A percentile compares a stretch with the other conserved stretches of the same genome.
These are phyloP conservation scores for Parascedosporium putredinis DNA, from an alignment of 2,329 filamentous ascomycete genomes.

Conservation along the genomic window DNA sequence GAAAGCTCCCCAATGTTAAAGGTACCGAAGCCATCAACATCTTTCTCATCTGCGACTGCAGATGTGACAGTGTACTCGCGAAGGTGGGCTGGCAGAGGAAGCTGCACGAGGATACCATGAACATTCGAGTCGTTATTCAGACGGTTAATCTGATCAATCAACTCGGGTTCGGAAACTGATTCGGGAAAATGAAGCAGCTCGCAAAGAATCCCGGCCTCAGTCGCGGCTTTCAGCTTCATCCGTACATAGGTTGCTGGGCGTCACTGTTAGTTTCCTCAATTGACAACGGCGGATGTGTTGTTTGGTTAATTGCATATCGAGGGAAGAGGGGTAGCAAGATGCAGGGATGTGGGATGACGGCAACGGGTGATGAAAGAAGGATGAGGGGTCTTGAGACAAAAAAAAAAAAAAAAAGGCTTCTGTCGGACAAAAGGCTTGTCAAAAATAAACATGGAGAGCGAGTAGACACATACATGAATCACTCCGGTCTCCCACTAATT, in stretches of 20 bases:
- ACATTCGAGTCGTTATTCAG: slow-evolving; percentile 81
- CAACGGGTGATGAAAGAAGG: neutral
- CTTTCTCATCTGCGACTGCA: slow-evolving; percentile 84
- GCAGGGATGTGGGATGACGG: slow-evolving; percentile 11
- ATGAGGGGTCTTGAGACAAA: slow-evolving; percentile 4
- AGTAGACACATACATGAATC: slow-evolving; percentile 72
- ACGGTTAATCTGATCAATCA: slow-evolving; percentile 68
- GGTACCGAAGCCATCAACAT: slow-evolving; percentile 94
- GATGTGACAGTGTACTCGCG: slow-evolving; percentile 87
- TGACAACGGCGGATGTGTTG: too few species aligned
- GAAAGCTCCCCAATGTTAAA: slow-evolving; percentile 93
- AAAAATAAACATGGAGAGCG: neutral
- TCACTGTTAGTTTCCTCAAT: slow-evolving; percentile 25
- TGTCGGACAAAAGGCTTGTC: neutral
- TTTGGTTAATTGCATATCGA: neutral
- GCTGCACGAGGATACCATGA: slow-evolving; percentile 87
- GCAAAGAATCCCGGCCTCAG: slow-evolving; percentile 87
- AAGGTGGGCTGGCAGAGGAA: slow-evolving; percentile 81
- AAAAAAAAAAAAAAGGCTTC: slow-evolving; percentile 10
- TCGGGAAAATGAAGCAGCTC: slow-evolving; percentile 77
- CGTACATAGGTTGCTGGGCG: slow-evolving; percentile 84
- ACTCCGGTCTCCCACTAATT: slow-evolving; percentile 74
- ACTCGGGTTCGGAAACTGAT: slow-evolving; percentile 70
- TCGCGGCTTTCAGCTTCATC: slow-evolving; percentile 97
- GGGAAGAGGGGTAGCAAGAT: neutral